A percentile compares a stretch with the other conserved stretches of the same genome.
Conservation (phyloP, 129 eudicot species). For the Ambrosia trifida region DNA sequence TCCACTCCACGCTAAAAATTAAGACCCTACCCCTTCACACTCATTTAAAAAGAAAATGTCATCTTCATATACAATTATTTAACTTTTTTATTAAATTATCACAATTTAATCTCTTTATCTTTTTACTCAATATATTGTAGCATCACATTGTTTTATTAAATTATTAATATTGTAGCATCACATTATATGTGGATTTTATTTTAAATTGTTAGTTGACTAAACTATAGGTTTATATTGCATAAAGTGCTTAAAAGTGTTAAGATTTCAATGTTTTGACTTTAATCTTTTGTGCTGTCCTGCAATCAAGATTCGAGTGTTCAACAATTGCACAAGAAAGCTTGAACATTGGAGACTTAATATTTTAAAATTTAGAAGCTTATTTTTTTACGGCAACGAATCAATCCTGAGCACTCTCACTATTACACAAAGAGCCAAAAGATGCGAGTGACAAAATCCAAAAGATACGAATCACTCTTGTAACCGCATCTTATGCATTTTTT, state of each 20-base stretch:
- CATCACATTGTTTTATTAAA: background rate
- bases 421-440: too few relatives aligned
- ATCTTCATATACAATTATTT: too few relatives aligned
- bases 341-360: background rate
- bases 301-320: background rate
- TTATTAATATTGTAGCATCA: background rate
- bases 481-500: too few relatives aligned
- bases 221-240: background rate
- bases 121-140: background rate
- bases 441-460: too few relatives aligned
- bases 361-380: background rate
- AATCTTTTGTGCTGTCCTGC: background rate
- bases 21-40: too few relatives aligned
- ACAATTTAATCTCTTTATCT: background rate
- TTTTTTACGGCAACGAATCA: too few relatives aligned
- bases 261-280: slow-evolving; percentile 2
- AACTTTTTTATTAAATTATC: background rate
- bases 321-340: slow-evolving; percentile 4
- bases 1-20: too few relatives aligned
- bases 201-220: slow-evolving; percentile 4
- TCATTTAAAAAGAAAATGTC: too few relatives aligned
- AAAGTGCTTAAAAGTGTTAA: background rate
- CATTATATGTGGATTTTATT: background rate
- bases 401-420: too few relatives aligned
- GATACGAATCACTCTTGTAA: too few relatives aligned